phyloP scores from a whole-genome alignment of 441 rosid species.

The Dalechampia spathulata region DNA sequence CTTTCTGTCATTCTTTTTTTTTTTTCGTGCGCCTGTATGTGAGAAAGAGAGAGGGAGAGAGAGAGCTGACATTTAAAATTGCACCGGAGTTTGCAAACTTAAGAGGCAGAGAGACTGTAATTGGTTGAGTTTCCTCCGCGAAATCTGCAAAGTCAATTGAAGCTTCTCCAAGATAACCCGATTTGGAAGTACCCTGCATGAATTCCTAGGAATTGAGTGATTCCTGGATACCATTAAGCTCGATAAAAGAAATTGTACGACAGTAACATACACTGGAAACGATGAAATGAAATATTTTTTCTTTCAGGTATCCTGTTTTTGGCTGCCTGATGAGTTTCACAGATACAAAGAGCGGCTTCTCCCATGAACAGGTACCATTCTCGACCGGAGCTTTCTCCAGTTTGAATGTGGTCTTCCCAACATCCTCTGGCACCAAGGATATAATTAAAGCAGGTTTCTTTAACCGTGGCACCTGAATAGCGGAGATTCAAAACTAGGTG shows the following conservation, averaged over 20 bases:
- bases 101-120: constrained; percentile 59
- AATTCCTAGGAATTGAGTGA: constrained; percentile 8
- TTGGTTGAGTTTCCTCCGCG: constrained; percentile 48
- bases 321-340: constrained; percentile 52
- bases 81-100: constrained; percentile 61
- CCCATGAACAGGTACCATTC: constrained; percentile 69
- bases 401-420: constrained; percentile 59
- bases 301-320: constrained; percentile 61
- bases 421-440: constrained; percentile 69
- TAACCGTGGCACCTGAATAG: constrained; percentile 48
- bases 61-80: constrained; percentile 56
- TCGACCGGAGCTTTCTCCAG: constrained; percentile 53
- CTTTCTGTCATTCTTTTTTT: too few relatives aligned
- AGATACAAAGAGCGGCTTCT: constrained; percentile 56
- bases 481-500: constrained; percentile 22
- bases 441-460: constrained; percentile 45
- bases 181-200: constrained; percentile 58
- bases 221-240: neutral
- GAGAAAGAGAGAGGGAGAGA: constrained; percentile 14
- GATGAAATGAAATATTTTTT: constrained; percentile 60
- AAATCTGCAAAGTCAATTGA: constrained; percentile 77
- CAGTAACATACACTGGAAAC: constrained; percentile 42
- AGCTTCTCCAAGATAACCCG: constrained; percentile 60
- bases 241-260: constrained; percentile 6
- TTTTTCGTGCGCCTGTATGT: neutral